A percentile compares a stretch with the other conserved stretches of the same genome.
These are phyloP conservation scores for Nitzschia palea DNA, from an alignment of 108 stramenopile species.

Conservation along the genomic window DNA sequence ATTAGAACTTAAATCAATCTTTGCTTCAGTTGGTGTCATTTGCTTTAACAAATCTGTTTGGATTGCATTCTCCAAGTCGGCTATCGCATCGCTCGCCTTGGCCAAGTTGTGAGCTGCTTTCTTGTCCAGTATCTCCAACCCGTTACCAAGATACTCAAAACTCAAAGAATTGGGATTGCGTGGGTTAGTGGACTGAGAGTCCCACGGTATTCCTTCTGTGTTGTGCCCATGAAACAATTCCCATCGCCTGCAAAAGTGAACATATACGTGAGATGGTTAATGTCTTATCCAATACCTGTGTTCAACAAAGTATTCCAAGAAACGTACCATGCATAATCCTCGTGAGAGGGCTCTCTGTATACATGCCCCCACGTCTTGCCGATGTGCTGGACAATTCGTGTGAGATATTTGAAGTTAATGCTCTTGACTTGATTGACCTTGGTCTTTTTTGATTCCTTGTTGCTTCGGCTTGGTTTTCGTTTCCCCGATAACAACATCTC, in stretches of 20 bases:
- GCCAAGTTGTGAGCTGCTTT: not conserved
- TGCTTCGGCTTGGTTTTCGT: constrained; percentile 13
- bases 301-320: not conserved
- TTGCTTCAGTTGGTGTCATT: not conserved
- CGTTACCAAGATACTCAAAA: constrained; percentile 56
- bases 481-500: constrained; percentile 29
- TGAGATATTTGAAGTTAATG: constrained; percentile 47
- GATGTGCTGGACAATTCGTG: constrained; percentile 57
- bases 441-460: constrained; percentile 13
- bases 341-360: constrained; percentile 65
- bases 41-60: not conserved
- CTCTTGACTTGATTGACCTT: constrained; percentile 14
- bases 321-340: constrained; percentile 78
- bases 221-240: constrained; percentile 60
- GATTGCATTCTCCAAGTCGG: constrained; percentile 18
- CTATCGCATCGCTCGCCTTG: not conserved
- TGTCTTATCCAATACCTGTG: too few species aligned
- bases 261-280: not conserved
- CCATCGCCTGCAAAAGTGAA: constrained; percentile 51
- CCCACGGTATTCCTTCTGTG: constrained; percentile 30
- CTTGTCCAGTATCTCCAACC: not conserved
- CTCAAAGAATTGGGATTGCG: constrained; percentile 48
- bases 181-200: constrained; percentile 61
- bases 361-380: constrained; percentile 77
- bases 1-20: too few species aligned